These are phyloP conservation scores for Fusarium pseudocircinatum DNA, from an alignment of 2,329 filamentous ascomycete species.

Conservation along the genomic window DNA sequence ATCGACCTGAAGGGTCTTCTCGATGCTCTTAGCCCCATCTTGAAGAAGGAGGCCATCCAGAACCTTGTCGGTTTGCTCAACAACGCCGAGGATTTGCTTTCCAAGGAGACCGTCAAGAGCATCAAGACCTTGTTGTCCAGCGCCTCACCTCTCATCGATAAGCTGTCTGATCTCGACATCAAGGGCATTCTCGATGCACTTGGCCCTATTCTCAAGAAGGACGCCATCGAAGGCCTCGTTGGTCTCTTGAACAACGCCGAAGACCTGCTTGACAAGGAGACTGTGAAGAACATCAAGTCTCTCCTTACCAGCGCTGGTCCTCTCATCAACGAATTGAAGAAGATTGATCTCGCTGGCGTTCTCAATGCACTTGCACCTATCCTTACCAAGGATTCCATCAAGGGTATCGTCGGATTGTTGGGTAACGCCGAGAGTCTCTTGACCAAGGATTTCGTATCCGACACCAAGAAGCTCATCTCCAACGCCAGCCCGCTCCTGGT, in stretches of 20 bases:
- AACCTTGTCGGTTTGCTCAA: constrained; percentile 44
- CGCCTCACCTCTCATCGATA: constrained; percentile 40
- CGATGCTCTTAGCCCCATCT: constrained; percentile 48
- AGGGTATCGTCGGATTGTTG: constrained; percentile 46
- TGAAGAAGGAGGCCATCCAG: constrained; percentile 45
- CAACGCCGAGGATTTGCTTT: constrained; percentile 45
- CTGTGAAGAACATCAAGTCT: constrained; percentile 39
- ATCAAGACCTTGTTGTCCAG: constrained; percentile 31
- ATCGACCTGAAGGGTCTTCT: constrained; percentile 47
- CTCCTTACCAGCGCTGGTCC: constrained; percentile 43
- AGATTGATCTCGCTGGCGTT: constrained; percentile 49
- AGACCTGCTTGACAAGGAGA: constrained; percentile 32
- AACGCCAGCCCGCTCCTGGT: constrained; percentile 45
- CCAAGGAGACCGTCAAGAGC: constrained; percentile 27
- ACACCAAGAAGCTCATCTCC: constrained; percentile 39
- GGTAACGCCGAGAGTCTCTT: constrained; percentile 45
- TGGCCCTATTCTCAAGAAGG: constrained; percentile 39
- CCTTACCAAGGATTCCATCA: constrained; percentile 45
- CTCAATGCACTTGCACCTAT: constrained; percentile 42
- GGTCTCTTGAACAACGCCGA: constrained; percentile 41
- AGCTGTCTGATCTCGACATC: constrained; percentile 48
- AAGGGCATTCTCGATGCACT: constrained; percentile 44
- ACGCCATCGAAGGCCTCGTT: constrained; percentile 42
- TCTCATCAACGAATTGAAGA: constrained; percentile 44
- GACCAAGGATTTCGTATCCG: constrained; percentile 32